Percentiles rank a stretch among this genome's conserved stretches.
Evolutionary conservation across 164 flowering plant species (phyloP).

Genomic region (Cinnamomum chago): DNA sequence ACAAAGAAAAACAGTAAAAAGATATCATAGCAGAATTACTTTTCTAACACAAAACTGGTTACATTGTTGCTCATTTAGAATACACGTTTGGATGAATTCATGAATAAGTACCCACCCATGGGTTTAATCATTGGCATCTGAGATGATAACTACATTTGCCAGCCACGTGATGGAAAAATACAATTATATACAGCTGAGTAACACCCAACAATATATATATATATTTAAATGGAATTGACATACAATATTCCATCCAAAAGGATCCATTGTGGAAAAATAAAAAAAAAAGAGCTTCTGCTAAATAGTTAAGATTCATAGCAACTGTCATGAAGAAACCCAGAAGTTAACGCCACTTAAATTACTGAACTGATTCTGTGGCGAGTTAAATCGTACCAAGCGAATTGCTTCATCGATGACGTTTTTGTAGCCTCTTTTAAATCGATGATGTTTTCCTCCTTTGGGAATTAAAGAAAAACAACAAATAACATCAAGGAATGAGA

Average conservation of each 20-base stretch:
- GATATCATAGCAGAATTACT: too few relatives aligned
- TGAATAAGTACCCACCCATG: not conserved
- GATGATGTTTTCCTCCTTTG: slow-evolving; percentile 89
- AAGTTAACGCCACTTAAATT: not conserved
- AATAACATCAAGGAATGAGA: slow-evolving; percentile 5
- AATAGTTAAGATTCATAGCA: not conserved
- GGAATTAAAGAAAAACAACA: slow-evolving; percentile 12
- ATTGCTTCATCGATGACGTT: slow-evolving; percentile 98
- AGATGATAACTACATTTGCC: not conserved
- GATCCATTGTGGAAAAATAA: not conserved
- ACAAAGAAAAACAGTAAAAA: too few relatives aligned
- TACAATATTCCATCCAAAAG: not conserved
- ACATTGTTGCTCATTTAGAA: not conserved
- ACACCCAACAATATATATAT: not conserved
- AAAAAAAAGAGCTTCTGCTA: not conserved
- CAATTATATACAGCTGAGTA: not conserved
- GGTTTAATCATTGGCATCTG: not conserved
- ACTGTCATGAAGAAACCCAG: not conserved
- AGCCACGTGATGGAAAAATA: not conserved
- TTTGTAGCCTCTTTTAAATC: slow-evolving; percentile 96
- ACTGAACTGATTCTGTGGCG: not conserved
- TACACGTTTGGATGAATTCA: not conserved
- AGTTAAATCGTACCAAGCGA: slow-evolving; percentile 65
- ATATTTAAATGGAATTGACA: not conserved
- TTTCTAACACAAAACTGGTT: too few relatives aligned